Evolutionary conservation across 371 early-diverging fungal species (phyloP).

Genomic region (Synchytrium microbalum): DNA sequence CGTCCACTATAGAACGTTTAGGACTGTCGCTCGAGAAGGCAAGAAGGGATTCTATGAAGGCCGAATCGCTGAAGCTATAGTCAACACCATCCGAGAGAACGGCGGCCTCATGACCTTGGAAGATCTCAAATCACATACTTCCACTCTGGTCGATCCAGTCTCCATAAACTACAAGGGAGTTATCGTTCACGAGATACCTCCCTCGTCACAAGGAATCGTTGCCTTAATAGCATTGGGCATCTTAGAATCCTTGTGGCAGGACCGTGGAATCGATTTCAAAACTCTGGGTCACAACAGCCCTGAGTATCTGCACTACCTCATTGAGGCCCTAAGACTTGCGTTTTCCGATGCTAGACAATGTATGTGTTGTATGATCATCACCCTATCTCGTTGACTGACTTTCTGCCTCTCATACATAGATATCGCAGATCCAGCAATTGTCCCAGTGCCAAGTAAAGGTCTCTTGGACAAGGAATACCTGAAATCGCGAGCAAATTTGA

Average conservation of each 20-base stretch:
- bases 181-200: slow-evolving; percentile 67
- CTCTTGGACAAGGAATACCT: slow-evolving; percentile 54
- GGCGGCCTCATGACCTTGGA: slow-evolving; percentile 70
- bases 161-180: slow-evolving; percentile 54
- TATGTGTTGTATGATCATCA: no score
- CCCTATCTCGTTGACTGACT: no score
- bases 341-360: slow-evolving; percentile 65
- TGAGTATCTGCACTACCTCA: slow-evolving; percentile 56
- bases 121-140: slow-evolving; percentile 60
- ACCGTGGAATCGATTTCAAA: slow-evolving; percentile 24
- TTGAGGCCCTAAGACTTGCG: slow-evolving; percentile 63
- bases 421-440: slow-evolving; percentile 63
- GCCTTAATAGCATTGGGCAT: slow-evolving; percentile 68
- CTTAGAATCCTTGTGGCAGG: slow-evolving; percentile 50
- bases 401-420: no score
- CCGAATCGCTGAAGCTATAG: slow-evolving; percentile 63
- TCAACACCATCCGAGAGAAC: slow-evolving; percentile 44
- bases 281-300: slow-evolving; percentile 45
- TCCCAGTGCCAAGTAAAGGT: slow-evolving; percentile 38
- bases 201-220: slow-evolving; percentile 63
- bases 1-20: slow-evolving; percentile 42
- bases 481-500: slow-evolving; percentile 43
- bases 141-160: slow-evolving; percentile 54
- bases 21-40: slow-evolving; percentile 54
- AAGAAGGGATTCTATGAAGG: slow-evolving; percentile 73